Base-by-base conservation (phyloP, 306 rosid genomes). In the Cajanus cajan region DNA sequence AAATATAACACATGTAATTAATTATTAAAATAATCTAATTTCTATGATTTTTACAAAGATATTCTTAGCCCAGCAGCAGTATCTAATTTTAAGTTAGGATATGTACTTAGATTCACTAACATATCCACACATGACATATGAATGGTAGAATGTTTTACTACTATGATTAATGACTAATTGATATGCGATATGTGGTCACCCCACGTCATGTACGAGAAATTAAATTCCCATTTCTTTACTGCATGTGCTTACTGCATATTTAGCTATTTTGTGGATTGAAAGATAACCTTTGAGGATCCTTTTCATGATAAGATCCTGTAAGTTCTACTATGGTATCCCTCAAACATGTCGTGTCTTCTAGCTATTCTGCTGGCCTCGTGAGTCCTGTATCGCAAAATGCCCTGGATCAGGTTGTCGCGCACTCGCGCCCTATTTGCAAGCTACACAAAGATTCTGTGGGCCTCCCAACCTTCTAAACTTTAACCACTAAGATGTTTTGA, bases 381-480 rank as follows among this genome's bases (percentile, higher is more conserved):
- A 33, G 50, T 47, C 64, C 36, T 62, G 18, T 10, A 48, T 64
- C 40, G 16, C 28, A 12, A 22, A 21, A 55, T 10, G 15, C 63
- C n/a, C 34, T 4, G n/a, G 64, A 57, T 57, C 64, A 13, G 9
- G 36, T 34, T 33, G 65, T 40, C 50, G 25, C 16, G 6, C 70
- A 48, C 33, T 40, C 39, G 25, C 16, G 4, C 61, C 48, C 33
- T 59, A 31, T 71, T 70, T 71, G 67, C 39, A 41, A 72, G 34
- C 65, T 51, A 64, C 28, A 6, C 48, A 40, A 9, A 55, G 68
- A 73, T 72, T 80, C 79, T 28, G 18, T 51, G 15, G 68, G 48
- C 24, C 68, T 48, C 58, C 13, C 18, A 13, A 34, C 33, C 76
- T 58, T 79, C 19, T 37, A 12, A 55, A 5, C 8, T 11, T 18